Conservation (phyloP, 371 early-diverging fungal genomes). For the Nematocida displodere region DNA sequence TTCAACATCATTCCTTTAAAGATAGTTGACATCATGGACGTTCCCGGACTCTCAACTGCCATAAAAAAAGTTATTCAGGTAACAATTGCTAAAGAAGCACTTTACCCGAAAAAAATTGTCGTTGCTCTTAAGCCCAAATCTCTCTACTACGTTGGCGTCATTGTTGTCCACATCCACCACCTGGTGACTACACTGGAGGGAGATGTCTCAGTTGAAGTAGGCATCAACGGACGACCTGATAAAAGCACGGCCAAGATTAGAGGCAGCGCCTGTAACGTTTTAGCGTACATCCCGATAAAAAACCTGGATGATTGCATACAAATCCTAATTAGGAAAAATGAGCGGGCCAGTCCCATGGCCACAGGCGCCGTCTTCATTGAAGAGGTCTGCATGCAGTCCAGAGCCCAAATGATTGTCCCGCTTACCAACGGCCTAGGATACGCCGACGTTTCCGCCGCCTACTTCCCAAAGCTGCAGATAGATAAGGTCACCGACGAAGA, state of each 20-base stretch:
- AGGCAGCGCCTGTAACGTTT: neutral
- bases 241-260: neutral
- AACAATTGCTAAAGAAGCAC: constrained; percentile 45
- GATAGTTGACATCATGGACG: constrained; percentile 74
- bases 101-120: constrained; percentile 62
- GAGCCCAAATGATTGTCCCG: constrained; percentile 3
- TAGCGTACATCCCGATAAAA: constrained; percentile 46
- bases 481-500: constrained; percentile 25
- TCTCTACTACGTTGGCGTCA: constrained; percentile 61
- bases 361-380: constrained; percentile 20
- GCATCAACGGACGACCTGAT: constrained; percentile 35
- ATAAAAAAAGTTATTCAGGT: constrained; percentile 63
- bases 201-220: neutral
- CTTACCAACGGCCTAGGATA: constrained; percentile 33
- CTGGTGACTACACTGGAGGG: constrained; percentile 26
- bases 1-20: constrained; percentile 79
- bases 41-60: constrained; percentile 66
- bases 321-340: neutral
- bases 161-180: constrained; percentile 55
- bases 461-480: constrained; percentile 43
- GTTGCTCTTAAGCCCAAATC: constrained; percentile 60
- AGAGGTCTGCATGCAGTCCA: constrained; percentile 37
- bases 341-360: neutral
- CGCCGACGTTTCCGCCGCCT: constrained; percentile 15
- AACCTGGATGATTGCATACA: constrained; percentile 27